These are phyloP conservation scores for Periglandula ipomoeae DNA, from an alignment of 2,329 filamentous ascomycete genomes.

Conservation along the genomic window DNA sequence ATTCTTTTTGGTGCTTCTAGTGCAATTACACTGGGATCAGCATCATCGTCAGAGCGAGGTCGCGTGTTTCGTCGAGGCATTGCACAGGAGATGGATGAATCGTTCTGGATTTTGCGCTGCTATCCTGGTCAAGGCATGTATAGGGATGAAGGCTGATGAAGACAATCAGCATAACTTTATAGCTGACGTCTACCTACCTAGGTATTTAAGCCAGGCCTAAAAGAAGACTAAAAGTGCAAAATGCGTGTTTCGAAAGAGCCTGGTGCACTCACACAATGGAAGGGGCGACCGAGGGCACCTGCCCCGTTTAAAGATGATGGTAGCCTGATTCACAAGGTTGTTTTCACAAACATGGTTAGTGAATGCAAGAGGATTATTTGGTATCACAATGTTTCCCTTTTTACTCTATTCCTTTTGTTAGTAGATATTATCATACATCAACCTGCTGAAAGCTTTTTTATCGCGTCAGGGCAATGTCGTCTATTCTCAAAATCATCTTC, in stretches of 20 bases:
- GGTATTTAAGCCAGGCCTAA: too few relatives aligned
- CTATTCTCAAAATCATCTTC: constrained; percentile 76
- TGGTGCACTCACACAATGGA: too few relatives aligned
- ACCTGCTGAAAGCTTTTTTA: constrained; percentile 23
- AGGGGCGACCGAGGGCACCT: too few relatives aligned
- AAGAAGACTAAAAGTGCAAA: too few relatives aligned
- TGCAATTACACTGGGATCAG: constrained; percentile 15
- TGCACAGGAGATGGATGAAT: not conserved
- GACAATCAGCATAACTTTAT: too few relatives aligned
- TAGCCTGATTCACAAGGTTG: too few relatives aligned
- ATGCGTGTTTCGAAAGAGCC: too few relatives aligned
- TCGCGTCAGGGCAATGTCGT: constrained; percentile 56
- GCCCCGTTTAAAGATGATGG: too few relatives aligned
- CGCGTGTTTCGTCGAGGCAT: constrained; percentile 12
- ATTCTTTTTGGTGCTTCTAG: constrained; percentile 20
- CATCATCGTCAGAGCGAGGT: constrained; percentile 12
- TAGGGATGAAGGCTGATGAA: too few relatives aligned
- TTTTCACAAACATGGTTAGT: not conserved
- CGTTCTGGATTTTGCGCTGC: not conserved
- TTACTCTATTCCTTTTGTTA: constrained; percentile 11
- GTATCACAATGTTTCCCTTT: constrained; percentile 9
- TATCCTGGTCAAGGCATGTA: too few relatives aligned
- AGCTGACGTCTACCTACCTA: too few relatives aligned
- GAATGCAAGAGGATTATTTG: not conserved
- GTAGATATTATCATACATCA: constrained; percentile 28